phyloP scores from a whole-genome alignment of 257 asterid species.

The Verbena officinalis region DNA sequence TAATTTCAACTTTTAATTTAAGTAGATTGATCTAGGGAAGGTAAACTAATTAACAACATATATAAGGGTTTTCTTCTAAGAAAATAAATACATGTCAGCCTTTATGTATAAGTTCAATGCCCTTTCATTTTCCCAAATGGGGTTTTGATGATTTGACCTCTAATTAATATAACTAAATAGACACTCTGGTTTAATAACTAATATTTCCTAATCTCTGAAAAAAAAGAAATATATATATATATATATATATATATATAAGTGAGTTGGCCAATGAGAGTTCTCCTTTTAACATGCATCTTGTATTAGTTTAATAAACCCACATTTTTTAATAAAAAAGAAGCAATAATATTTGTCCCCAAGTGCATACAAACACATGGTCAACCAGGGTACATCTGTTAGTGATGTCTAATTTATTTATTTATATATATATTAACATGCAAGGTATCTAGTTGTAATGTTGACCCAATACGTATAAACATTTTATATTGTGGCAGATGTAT shows the following conservation, averaged over 20 bases:
- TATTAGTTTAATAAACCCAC: conserved; percentile 7
- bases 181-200: neutral
- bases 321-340: neutral
- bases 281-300: neutral
- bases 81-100: no score
- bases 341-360: neutral
- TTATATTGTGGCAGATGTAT: conserved; percentile 12
- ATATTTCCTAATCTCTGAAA: neutral
- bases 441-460: conserved; percentile 29
- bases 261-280: conserved; percentile 25
- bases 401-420: conserved; percentile 14
- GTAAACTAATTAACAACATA: no score
- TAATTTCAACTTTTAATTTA: no score
- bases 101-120: neutral
- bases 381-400: conserved; percentile 22
- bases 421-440: conserved; percentile 28
- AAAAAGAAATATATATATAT: neutral
- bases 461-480: neutral
- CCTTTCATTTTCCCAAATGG: neutral
- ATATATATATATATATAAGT: no score
- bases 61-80: no score
- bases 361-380: conserved; percentile 32
- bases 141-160: conserved; percentile 14
- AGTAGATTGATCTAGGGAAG: no score
- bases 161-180: conserved; percentile 1